Evolutionary conservation across 2,329 filamentous ascomycete genomes (phyloP).

Genomic region (Rhexocercosporidium sp.): DNA sequence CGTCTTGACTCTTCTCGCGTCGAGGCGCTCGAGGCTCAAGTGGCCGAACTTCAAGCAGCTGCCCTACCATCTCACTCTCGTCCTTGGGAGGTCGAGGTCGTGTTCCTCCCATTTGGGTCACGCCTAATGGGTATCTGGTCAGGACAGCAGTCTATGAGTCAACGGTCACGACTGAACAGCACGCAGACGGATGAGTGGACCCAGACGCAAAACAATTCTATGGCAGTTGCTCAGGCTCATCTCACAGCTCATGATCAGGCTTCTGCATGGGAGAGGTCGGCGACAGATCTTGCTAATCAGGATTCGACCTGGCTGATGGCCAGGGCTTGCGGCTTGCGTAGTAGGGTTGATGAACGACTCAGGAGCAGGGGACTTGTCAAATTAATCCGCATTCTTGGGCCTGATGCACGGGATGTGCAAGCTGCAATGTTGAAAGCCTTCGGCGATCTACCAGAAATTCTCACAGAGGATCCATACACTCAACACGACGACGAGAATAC

Average conservation of each 20-base stretch:
- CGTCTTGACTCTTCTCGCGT: slow-evolving; percentile 49
- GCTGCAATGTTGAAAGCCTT: slow-evolving; percentile 68
- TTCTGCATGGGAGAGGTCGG: slow-evolving; percentile 37
- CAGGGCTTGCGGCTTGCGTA: slow-evolving; percentile 68
- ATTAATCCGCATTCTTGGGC: slow-evolving; percentile 63
- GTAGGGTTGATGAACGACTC: slow-evolving; percentile 71
- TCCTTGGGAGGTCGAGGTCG: slow-evolving; percentile 78
- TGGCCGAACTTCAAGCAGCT: slow-evolving; percentile 37
- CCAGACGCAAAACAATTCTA: slow-evolving; percentile 41
- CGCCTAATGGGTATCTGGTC: slow-evolving; percentile 60
- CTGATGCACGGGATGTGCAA: slow-evolving; percentile 72
- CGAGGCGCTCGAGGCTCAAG: slow-evolving; percentile 50
- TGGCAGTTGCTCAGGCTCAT: slow-evolving; percentile 37
- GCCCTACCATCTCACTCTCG: slow-evolving; percentile 62
- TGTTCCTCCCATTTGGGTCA: slow-evolving; percentile 72
- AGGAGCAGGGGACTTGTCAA: slow-evolving; percentile 74
- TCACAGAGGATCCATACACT: slow-evolving; percentile 36
- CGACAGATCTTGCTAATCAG: slow-evolving; percentile 27
- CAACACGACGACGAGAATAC: slow-evolving; percentile 26
- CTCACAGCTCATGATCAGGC: slow-evolving; percentile 34
- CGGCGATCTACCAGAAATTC: slow-evolving; percentile 54
- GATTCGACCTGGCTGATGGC: slow-evolving; percentile 55
- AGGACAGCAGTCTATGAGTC: slow-evolving; percentile 46
- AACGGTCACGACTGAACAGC: slow-evolving; percentile 42
- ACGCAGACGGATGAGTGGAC: slow-evolving; percentile 54